Evolutionary conservation across 257 asterid species (phyloP).

Genomic region (Fraxinus pennsylvanica): DNA sequence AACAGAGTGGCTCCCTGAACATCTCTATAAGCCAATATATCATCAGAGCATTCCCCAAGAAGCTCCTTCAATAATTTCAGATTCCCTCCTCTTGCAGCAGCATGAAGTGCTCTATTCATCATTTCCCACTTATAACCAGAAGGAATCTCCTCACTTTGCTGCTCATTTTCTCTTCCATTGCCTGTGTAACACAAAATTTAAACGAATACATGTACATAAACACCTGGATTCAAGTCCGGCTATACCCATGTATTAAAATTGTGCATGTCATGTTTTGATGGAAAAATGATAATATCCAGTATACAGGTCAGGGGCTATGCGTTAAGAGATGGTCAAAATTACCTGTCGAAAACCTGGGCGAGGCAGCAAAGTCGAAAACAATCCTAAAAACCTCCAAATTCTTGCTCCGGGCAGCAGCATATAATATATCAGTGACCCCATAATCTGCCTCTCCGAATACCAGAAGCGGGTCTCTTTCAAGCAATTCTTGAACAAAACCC

Average conservation of each 20-base stretch:
- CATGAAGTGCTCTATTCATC: slow-evolving; percentile 79
- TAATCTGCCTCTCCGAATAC: slow-evolving; percentile 95
- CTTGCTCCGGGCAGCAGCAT: slow-evolving; percentile 90
- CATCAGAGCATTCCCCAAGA: slow-evolving; percentile 60
- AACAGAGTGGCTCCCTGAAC: slow-evolving; percentile 68
- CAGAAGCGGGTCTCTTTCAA: slow-evolving; percentile 71
- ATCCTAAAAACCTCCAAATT: slow-evolving; percentile 56
- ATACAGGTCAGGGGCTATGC: neutral
- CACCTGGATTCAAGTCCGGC: neutral
- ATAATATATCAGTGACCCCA: slow-evolving; percentile 81
- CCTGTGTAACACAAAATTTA: neutral
- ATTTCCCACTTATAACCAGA: slow-evolving; percentile 79
- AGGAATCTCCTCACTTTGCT: slow-evolving; percentile 57
- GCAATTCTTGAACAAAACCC: slow-evolving; percentile 63
- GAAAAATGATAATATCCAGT: neutral
- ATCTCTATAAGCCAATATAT: slow-evolving; percentile 65
- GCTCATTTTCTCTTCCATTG: slow-evolving; percentile 41
- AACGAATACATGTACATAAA: neutral
- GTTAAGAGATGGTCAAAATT: neutral
- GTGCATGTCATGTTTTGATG: neutral
- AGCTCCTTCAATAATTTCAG: slow-evolving; percentile 65
- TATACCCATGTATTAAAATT: neutral
- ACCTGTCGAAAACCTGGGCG: slow-evolving; percentile 55
- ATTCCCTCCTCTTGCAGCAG: slow-evolving; percentile 98
- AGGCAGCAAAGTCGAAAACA: slow-evolving; percentile 63